These are phyloP conservation scores for Plasmopara viticola DNA, from an alignment of 352 stramenopile genomes.

Conservation along the genomic window DNA sequence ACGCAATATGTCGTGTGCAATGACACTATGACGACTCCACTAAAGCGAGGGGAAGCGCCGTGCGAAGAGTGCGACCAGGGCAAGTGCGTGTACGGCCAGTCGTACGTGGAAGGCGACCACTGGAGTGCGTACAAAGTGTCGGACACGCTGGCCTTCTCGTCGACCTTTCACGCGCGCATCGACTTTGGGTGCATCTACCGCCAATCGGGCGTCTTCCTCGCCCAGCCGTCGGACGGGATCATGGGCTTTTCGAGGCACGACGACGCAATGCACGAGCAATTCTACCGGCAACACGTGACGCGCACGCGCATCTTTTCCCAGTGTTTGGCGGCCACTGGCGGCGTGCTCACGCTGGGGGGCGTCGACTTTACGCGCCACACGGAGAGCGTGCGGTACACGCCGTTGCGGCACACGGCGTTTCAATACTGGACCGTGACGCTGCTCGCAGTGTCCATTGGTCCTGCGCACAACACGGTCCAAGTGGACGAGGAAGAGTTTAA, in stretches of 20 bases:
- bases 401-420: conserved; percentile 60
- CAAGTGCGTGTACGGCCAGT: conserved; percentile 88
- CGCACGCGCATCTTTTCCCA: conserved; percentile 88
- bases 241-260: conserved; percentile 92
- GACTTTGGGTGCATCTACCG: conserved; percentile 93
- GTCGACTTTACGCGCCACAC: conserved; percentile 63
- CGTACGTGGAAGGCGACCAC: conserved; percentile 91
- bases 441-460: conserved; percentile 42
- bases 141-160: conserved; percentile 58
- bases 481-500: conserved; percentile 47
- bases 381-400: conserved; percentile 82
- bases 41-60: conserved; percentile 12
- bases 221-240: conserved; percentile 93
- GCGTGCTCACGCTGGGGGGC: conserved; percentile 90
- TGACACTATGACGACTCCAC: conserved; percentile 18
- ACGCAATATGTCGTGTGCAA: conserved; percentile 50
- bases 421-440: conserved; percentile 79
- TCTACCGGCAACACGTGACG: conserved; percentile 79
- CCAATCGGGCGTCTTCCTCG: conserved; percentile 88
- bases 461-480: conserved; percentile 23
- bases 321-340: conserved; percentile 86
- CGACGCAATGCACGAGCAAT: conserved; percentile 90
- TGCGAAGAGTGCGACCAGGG: conserved; percentile 35
- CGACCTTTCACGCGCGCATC: conserved; percentile 40
- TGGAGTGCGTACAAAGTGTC: conserved; percentile 88